Conservation (phyloP, 371 early-diverging fungal species). For the Dinochytrium kinnereticum region DNA sequence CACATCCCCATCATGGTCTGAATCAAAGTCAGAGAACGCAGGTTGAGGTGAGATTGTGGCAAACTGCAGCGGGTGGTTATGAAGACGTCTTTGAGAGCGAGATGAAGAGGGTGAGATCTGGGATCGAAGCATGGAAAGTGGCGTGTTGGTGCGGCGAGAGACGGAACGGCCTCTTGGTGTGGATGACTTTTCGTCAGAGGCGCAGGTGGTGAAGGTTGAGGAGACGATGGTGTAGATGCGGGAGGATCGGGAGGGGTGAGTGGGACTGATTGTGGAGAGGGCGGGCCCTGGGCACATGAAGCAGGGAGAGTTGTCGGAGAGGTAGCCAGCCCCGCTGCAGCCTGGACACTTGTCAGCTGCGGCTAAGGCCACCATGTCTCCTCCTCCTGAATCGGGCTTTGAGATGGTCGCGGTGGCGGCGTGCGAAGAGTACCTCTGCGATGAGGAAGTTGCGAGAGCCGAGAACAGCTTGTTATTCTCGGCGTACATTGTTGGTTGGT, state of each 20-base stretch:
- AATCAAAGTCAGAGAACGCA: not conserved
- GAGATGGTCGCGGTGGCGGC: not conserved
- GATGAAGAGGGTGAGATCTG: not conserved
- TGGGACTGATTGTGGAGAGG: not conserved
- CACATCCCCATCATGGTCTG: conserved; percentile 1
- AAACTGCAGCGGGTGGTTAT: not conserved
- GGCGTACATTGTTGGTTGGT: not conserved
- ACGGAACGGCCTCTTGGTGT: not conserved
- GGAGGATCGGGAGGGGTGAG: conserved; percentile 1
- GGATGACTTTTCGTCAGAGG: no score
- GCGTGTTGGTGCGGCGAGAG: not conserved
- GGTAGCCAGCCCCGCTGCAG: conserved; percentile 11
- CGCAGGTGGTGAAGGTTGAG: not conserved
- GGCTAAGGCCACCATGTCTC: not conserved
- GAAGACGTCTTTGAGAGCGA: not conserved
- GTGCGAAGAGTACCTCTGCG: not conserved
- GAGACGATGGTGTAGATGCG: not conserved
- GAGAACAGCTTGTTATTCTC: not conserved
- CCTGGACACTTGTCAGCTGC: not conserved
- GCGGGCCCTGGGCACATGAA: conserved; percentile 9
- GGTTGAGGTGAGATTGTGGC: not conserved
- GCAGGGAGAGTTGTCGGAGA: not conserved
- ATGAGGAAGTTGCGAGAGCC: not conserved
- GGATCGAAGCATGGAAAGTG: not conserved
- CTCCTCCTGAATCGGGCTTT: not conserved